phyloP scores from a whole-genome alignment of 2,329 filamentous ascomycete species.

The Kalaharituber pfeilii region DNA sequence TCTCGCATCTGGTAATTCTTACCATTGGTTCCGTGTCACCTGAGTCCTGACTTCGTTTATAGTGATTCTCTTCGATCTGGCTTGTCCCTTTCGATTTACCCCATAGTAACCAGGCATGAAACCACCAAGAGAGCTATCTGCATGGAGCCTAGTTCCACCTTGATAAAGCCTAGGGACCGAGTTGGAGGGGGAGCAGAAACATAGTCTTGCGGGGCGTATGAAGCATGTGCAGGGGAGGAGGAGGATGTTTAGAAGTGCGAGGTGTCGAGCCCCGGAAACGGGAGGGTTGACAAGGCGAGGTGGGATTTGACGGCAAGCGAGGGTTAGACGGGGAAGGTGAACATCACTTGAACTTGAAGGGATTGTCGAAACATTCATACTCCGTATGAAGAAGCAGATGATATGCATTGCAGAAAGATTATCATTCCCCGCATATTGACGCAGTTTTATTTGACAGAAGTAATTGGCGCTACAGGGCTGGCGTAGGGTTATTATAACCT shows the following conservation, averaged over 20 bases:
- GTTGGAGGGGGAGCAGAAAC: slow-evolving; percentile 54
- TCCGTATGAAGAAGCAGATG: not conserved
- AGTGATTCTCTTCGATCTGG: slow-evolving; percentile 10
- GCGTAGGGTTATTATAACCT: slow-evolving; percentile 45
- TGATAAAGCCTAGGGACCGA: slow-evolving; percentile 43
- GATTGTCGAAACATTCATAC: slow-evolving; percentile 31
- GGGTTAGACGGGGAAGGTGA: slow-evolving; percentile 41
- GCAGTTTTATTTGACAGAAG: slow-evolving; percentile 2
- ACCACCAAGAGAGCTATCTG: slow-evolving; percentile 52
- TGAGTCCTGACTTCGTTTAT: not conserved
- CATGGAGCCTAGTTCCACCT: slow-evolving; percentile 47
- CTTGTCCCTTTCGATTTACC: slow-evolving; percentile 8
- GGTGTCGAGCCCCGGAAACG: not conserved
- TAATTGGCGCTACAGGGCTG: slow-evolving; percentile 31
- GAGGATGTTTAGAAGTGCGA: not conserved
- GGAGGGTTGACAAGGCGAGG: slow-evolving; percentile 4
- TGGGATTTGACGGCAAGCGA: slow-evolving; percentile 8
- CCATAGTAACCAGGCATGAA: slow-evolving; percentile 30
- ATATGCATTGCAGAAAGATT: slow-evolving; percentile 31
- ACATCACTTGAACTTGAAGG: slow-evolving; percentile 51
- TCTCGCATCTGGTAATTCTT: not conserved
- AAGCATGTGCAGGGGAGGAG: slow-evolving; percentile 34
- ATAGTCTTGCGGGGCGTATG: slow-evolving; percentile 46
- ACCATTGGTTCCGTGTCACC: not conserved
- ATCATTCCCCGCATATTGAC: slow-evolving; percentile 22